Base-by-base conservation (phyloP, 108 stramenopile genomes). In the Cyclotella atomus region DNA sequence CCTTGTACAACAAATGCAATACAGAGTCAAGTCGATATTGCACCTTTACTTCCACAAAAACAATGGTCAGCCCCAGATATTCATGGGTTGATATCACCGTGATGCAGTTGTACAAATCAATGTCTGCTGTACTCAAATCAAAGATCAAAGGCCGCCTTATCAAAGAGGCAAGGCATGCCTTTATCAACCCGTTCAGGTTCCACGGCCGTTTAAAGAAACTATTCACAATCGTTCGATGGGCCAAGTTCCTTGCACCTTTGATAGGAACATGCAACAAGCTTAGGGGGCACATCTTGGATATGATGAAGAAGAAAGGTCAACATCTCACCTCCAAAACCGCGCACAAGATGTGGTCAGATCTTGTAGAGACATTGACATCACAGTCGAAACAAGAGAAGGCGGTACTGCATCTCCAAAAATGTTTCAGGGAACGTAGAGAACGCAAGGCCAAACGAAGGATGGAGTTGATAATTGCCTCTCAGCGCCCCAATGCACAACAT, bases 191-290 rank as follows among this genome's bases (percentile, higher is more conserved):
- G 23, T 73, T 82, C 28, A 47, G 65, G 25, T 68, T 82, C 36
- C 81, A 68, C 30, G 71, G 57, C 8, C 32, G 72, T 19, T 0
- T 82, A 0, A 47, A 52, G 32, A 72, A 60, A 23, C 28, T 73
- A 9, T 56, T 78, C 2, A 59, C 15, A 20, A 19, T 74, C 47
- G 27, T 91, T 1, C 86, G 89, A 24, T 91, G 85, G 84, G 49
- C 73, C 17, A 91, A 89, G 62, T 94, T 89, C 65, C 32, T 85
- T 2, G 82, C 76, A 15, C 93, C 93, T 0, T 69, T 94, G 8
- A 56, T 91, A 30, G 89, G 85, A 10, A 79, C 87, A 14, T 76
- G 75, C 36, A 90, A 89, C 49, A 91, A 91, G 53, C 59, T 94
- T 25, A 36, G 74, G n/a, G 87, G 74, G 25, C 83, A 87, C 49